Evolutionary conservation across 2,329 filamentous ascomycete species (phyloP), one percentile per base, ranked within the genome.

Genomic region (Fonsecaea multimorphosa): DNA sequence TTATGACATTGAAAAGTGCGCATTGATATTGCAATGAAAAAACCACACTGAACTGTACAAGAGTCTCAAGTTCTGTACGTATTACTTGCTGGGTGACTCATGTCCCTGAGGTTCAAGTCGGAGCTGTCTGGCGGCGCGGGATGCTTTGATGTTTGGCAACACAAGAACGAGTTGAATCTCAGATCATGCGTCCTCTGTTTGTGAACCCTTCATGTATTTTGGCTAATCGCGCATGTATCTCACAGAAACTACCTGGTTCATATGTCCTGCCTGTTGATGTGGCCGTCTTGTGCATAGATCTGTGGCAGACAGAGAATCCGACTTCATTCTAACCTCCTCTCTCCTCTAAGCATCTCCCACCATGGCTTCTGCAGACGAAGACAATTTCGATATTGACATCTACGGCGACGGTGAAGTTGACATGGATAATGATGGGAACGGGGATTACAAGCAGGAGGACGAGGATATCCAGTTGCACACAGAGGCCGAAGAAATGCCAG

Each of bases 371-470:
- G 59, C 59, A 54, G 86, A 88, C 76, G 87, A 89, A 78, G 87
- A 89, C 77, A 88, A 87, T 74, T 89, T 89, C 81, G 87, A 89
- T 73, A 88, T 89, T 81, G 87, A 89, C 76, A 88, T 89, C 78
- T 89, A 89, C 74, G 87, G 87, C 69, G 86, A 89, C 73, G 80
- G 80, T 65, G 81, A 78, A 70, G 74, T 74, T 12, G 67, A 69
- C 58, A 77, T 80, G 70, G 78, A 70, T 24, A 63, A 70, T 14
- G 68, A 68, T 27, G 64, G 59, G 24, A 65, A 87, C 66, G 84
- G 85, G 65, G 77, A 78, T 46, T 76, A 74, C 69, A 79, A 79
- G 61, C 73, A 76, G 34, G 78, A 67, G 11, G 66, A 70, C n/a
- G 54, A 68, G 34, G 56, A 68, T 46, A 62, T 64, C 9, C 40